phyloP scores from a whole-genome alignment of 2,329 filamentous ascomycete species.

The Colletotrichum tropicale region DNA sequence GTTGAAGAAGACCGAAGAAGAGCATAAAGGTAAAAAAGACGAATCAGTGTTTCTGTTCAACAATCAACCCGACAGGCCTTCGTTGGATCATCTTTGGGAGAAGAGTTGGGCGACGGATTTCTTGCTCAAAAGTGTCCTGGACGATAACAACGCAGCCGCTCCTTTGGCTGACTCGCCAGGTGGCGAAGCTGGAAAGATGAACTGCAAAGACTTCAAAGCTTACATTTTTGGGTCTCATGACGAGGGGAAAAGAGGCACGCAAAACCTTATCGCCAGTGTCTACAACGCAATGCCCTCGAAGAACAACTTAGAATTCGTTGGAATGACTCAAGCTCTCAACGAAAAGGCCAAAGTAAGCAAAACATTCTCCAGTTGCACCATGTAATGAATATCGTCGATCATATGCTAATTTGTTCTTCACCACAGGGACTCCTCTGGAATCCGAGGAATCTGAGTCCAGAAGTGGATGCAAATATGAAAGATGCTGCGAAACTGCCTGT shows the following conservation, averaged over 20 bases:
- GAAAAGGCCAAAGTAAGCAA: background rate
- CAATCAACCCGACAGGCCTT: fast-evolving
- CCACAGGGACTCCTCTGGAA: background rate
- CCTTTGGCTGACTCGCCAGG: background rate
- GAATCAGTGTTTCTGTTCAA: too few relatives aligned
- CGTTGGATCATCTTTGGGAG: background rate
- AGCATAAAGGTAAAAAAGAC: too few relatives aligned
- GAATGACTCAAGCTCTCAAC: background rate
- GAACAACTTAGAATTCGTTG: fast-evolving
- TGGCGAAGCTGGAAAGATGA: background rate
- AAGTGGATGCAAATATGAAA: too few relatives aligned
- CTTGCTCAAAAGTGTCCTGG: too few relatives aligned
- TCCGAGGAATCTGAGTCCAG: too few relatives aligned
- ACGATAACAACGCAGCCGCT: too few relatives aligned
- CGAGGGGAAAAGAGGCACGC: fast-evolving
- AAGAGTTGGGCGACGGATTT: background rate
- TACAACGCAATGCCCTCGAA: background rate
- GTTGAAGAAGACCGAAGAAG: background rate
- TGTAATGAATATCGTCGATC: too few relatives aligned
- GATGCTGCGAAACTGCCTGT: too few relatives aligned
- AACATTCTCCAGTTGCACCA: too few relatives aligned
- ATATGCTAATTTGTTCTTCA: background rate
- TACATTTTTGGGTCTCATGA: background rate
- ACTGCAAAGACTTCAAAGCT: background rate
- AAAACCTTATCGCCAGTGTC: background rate